Percentiles rank a stretch among this genome's conserved stretches.
Evolutionary conservation across 768 basidiomycete species (phyloP).

Genomic region (Phlegmacium glaucopus): DNA sequence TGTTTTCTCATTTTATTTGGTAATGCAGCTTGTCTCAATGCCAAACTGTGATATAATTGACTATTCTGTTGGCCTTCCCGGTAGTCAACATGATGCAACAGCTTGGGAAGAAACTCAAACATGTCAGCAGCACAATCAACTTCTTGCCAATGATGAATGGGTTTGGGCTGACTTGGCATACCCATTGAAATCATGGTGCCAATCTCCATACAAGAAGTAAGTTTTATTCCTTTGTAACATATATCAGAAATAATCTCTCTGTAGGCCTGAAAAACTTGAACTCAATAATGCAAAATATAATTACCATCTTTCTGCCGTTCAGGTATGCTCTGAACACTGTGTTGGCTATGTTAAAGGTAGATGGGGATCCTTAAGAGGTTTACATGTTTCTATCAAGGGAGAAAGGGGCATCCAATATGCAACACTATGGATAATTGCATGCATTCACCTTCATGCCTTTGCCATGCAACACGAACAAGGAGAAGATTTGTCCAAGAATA

Average conservation of each 20-base stretch:
- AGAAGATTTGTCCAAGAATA: constrained; percentile 4
- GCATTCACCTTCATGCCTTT: constrained; percentile 28
- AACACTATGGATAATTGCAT: constrained; percentile 24
- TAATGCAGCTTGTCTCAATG: constrained; percentile 18
- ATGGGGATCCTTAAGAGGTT: constrained; percentile 21
- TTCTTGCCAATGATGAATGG: constrained; percentile 25
- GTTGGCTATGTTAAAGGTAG: constrained; percentile 28
- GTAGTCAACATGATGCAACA: constrained; percentile 33
- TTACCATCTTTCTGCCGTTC: constrained; percentile 22
- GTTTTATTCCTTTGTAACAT: neutral
- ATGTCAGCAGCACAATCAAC: constrained; percentile 12
- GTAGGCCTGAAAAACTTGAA: constrained; percentile 19
- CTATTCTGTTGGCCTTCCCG: constrained; percentile 28
- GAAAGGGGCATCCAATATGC: constrained; percentile 13
- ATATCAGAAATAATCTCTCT: neutral
- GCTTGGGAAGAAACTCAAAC: constrained; percentile 25
- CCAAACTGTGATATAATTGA: constrained; percentile 35
- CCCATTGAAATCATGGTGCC: constrained; percentile 17
- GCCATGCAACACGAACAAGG: constrained; percentile 21
- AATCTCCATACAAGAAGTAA: constrained; percentile 15
- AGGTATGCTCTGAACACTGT: constrained; percentile 27
- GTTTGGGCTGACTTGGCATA: constrained; percentile 40
- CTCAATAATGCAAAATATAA: constrained; percentile 18
- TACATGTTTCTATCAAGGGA: constrained; percentile 21
- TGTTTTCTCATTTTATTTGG: neutral